Conservation (phyloP, 2,329 filamentous ascomycete species). For the Penicillium sp. region DNA sequence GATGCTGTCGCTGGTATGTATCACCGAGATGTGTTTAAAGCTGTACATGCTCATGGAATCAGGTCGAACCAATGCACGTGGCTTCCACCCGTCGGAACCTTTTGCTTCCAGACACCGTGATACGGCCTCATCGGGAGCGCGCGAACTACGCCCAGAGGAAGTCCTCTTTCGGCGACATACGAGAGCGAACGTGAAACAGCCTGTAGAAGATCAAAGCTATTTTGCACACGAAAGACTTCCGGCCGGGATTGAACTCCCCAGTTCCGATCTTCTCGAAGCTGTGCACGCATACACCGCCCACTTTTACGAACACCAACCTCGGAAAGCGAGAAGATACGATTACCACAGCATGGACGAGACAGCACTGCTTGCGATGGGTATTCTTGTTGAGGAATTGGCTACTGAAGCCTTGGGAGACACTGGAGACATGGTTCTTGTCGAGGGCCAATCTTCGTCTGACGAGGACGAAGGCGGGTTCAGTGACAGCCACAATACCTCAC, state of each 20-base stretch:
- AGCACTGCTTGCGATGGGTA: constrained; percentile 55
- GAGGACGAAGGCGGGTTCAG: constrained; percentile 15
- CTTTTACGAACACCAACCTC: constrained; percentile 44
- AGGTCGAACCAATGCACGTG: constrained; percentile 44
- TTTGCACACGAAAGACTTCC: constrained; percentile 47
- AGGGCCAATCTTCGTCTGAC: constrained; percentile 39
- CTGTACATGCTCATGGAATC: constrained; percentile 12
- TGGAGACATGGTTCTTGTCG: constrained; percentile 54
- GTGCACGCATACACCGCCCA: constrained; percentile 55
- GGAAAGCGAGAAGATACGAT: constrained; percentile 33
- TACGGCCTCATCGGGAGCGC: constrained; percentile 32
- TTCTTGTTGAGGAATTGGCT: constrained; percentile 55
- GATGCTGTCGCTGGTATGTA: constrained; percentile 53
- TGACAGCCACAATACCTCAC: not conserved
- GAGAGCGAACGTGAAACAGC: constrained; percentile 38
- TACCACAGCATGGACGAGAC: constrained; percentile 57
- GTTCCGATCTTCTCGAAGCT: constrained; percentile 52
- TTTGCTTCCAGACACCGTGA: constrained; percentile 30
- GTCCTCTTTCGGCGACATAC: constrained; percentile 46
- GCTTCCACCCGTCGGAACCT: constrained; percentile 26
- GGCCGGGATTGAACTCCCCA: constrained; percentile 43
- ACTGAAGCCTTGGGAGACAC: constrained; percentile 50
- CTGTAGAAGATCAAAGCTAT: constrained; percentile 52
- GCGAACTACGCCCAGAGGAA: constrained; percentile 51
- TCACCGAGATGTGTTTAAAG: not conserved